A percentile compares a stretch with the other conserved stretches of the same genome.
Conservation (phyloP, 306 rosid species). For the Citrullus amarus region DNA sequence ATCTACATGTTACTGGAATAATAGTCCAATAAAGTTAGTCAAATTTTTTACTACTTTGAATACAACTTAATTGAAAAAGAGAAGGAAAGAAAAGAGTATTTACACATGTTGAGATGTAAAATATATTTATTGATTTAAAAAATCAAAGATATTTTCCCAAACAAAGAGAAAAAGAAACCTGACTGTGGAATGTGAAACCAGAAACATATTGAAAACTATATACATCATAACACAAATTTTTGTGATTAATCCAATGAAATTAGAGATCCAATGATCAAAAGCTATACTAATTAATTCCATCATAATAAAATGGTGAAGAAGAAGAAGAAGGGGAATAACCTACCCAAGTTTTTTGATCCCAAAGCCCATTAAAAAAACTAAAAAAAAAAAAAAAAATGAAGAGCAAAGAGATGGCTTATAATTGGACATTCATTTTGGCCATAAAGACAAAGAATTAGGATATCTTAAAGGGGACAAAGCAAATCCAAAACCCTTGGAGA, state of each 20-base stretch:
- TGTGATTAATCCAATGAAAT: not conserved
- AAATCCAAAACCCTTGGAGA: constrained; percentile 25
- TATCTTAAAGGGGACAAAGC: constrained; percentile 14
- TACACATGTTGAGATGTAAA: no score
- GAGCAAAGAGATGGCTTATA: not conserved
- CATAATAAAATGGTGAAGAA: not conserved
- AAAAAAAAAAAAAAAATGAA: not conserved
- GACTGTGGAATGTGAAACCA: not conserved
- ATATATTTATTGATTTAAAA: not conserved
- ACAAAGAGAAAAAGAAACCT: not conserved
- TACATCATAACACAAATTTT: not conserved
- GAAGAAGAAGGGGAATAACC: constrained; percentile 5
- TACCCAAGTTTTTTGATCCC: not conserved
- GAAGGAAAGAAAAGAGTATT: no score
- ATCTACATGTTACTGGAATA: no score
- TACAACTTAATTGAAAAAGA: not conserved
- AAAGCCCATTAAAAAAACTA: not conserved
- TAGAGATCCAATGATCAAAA: not conserved
- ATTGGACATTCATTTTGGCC: not conserved
- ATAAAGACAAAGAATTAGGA: not conserved
- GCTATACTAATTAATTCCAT: not conserved
- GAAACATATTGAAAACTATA: not conserved
- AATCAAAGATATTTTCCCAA: not conserved
- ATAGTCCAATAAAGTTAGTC: no score
- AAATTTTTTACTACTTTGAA: not conserved